phyloP scores from a whole-genome alignment of 2,329 filamentous ascomycete genomes.

The Pyrenophora teres region DNA sequence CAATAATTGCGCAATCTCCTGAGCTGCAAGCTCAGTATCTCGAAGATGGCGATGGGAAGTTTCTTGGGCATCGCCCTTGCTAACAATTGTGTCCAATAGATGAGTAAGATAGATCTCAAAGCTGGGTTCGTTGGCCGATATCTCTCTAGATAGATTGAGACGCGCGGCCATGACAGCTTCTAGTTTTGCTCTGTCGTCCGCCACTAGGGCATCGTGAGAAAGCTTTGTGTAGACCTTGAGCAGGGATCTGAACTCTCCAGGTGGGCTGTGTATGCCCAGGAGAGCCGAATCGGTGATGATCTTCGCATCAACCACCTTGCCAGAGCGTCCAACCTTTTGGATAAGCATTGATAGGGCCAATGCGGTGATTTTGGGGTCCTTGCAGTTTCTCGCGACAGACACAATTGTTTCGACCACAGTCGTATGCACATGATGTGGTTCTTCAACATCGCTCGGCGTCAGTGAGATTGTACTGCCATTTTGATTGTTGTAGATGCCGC shows the following conservation, averaged over 20 bases:
- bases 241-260: conserved; percentile 81
- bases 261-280: conserved; percentile 75
- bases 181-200: conserved; percentile 69
- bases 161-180: conserved; percentile 81
- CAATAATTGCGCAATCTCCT: conserved; percentile 85
- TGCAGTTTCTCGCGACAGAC: conserved; percentile 78
- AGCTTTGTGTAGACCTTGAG: conserved; percentile 82
- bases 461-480: conserved; percentile 81
- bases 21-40: conserved; percentile 80
- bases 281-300: conserved; percentile 83
- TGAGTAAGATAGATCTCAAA: conserved; percentile 85
- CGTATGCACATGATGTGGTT: conserved; percentile 74
- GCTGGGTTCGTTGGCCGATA: conserved; percentile 70
- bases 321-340: conserved; percentile 92
- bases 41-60: conserved; percentile 71
- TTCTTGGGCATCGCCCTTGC: conserved; percentile 84
- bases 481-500: conserved; percentile 52
- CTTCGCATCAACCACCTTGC: conserved; percentile 75
- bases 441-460: conserved; percentile 74
- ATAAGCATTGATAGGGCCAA: conserved; percentile 92
- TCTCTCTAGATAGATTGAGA: conserved; percentile 73
- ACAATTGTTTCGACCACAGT: conserved; percentile 97
- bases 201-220: conserved; percentile 71
- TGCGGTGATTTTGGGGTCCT: conserved; percentile 90
- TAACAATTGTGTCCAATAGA: conserved; percentile 83